Base-by-base conservation (phyloP, 306 rosid species). In the Cucurbita moschata region DNA sequence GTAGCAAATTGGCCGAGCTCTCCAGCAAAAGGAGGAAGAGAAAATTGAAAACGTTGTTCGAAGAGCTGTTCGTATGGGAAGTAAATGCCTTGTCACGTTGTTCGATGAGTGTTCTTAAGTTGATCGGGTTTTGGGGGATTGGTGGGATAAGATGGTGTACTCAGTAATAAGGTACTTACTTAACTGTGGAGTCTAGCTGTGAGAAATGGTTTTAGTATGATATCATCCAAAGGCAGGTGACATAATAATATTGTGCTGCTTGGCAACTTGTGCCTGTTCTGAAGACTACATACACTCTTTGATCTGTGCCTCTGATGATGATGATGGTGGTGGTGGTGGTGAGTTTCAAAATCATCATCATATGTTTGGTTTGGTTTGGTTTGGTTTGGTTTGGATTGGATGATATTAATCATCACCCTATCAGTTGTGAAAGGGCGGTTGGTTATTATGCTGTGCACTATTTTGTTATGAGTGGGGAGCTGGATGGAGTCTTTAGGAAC, bases 31-130 rank as follows among this genome's bases (percentile, higher is more conserved):
- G 53, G 85, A 56, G 62, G 89, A 80, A 79, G 79, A 79, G 85
- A 80, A 80, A 62, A 77, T 69, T 81, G 82, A 86, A 81, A 78
- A 78, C 84, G 66, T 79, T 81, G 79, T 50, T 77, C 52, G 55
- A 79, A 86, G 81, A 80, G 47, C 82, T 75, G 77, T 77, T 86
- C 67, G 42, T 77, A 80, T 80, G 80, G 80, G 40, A 80, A 86
- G 83, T 82, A 81, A 81, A 13, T 74, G 87, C 91, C 81, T 87
- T 86, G 85, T 91, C 86, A 80, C 88, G 88, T 88, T 82, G 76
- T 88, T 87, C 80, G 86, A 72, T 82, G 88, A 80, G 80, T 77
- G 59, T 43, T 74, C 71, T 74, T 44, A 58, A 49, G 47, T 60
- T 74, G 42, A 80, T 85, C 85, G 85, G 85, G 72, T 74, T 78